phyloP scores from a whole-genome alignment of 2,329 filamentous ascomycete species.

The Verticillium nubilum region DNA sequence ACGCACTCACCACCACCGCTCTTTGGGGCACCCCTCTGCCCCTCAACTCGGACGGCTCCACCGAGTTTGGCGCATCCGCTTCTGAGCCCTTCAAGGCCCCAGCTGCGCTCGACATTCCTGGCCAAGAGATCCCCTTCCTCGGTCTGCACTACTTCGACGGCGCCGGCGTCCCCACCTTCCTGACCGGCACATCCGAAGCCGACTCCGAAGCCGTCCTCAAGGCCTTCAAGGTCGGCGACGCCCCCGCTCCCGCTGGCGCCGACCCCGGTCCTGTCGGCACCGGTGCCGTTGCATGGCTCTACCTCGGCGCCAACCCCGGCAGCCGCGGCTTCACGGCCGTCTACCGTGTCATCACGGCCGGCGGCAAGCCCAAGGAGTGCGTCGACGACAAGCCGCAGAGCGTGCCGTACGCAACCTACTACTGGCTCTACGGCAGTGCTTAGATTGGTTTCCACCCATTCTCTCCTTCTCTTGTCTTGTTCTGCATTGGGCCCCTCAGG shows the following conservation, averaged over 20 bases:
- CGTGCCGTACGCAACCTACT: constrained; percentile 50
- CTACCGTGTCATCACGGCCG: constrained; percentile 51
- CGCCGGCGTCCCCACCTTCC: constrained; percentile 51
- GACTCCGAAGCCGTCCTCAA: constrained; percentile 34
- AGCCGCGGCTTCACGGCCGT: constrained; percentile 34
- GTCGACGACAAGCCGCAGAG: constrained; percentile 37
- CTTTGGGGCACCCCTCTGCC: constrained; percentile 38
- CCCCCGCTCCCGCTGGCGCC: constrained; percentile 45
- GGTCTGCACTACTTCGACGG: constrained; percentile 65
- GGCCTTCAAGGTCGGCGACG: constrained; percentile 41
- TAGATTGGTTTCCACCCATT: neutral
- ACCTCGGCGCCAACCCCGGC: constrained; percentile 35
- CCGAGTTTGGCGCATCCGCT: constrained; percentile 34
- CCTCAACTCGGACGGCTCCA: constrained; percentile 36
- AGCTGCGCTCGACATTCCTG: constrained; percentile 30
- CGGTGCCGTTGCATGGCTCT: constrained; percentile 51
- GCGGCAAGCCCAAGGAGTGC: constrained; percentile 42
- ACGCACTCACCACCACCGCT: constrained; percentile 30
- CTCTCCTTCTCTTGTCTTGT: neutral
- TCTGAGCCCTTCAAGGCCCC: constrained; percentile 38
- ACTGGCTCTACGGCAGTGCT: constrained; percentile 48
- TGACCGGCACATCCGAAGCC: constrained; percentile 35
- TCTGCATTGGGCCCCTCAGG: neutral
- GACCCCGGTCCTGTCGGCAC: constrained; percentile 40
- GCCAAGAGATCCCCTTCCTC: constrained; percentile 28